These are phyloP conservation scores for Microcyclospora pomicola DNA, from an alignment of 2,329 filamentous ascomycete genomes.

Conservation along the genomic window DNA sequence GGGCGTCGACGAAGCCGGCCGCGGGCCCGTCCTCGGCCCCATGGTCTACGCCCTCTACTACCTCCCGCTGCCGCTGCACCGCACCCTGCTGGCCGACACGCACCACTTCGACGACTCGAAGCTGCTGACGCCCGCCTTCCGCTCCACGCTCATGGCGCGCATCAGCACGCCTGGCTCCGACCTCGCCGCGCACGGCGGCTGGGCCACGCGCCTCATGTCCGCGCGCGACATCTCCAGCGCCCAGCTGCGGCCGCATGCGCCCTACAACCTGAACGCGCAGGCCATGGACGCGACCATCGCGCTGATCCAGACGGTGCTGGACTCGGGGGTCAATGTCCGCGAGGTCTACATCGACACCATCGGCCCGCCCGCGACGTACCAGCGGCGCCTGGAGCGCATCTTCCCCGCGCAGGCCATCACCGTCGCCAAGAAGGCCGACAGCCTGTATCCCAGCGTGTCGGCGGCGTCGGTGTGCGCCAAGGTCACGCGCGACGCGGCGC, in stretches of 20 bases:
- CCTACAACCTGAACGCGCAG: conserved; percentile 91
- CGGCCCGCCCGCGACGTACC: conserved; percentile 68
- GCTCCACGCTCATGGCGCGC: conserved; percentile 54
- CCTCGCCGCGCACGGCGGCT: conserved; percentile 56
- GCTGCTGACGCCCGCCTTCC: conserved; percentile 67
- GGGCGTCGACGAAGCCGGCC: conserved; percentile 85
- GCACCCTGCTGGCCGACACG: conserved; percentile 59
- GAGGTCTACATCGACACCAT: conserved; percentile 96
- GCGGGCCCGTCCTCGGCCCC: conserved; percentile 79
- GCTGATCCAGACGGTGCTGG: conserved; percentile 65
- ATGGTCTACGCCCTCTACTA: conserved; percentile 64
- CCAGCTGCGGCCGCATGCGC: conserved; percentile 52
- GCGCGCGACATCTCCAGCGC: conserved; percentile 68
- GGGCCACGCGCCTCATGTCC: conserved; percentile 69
- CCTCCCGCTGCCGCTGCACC: conserved; percentile 47
- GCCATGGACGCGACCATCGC: conserved; percentile 83
- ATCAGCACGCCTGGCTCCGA: conserved; percentile 54
- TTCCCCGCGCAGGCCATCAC: conserved; percentile 54
- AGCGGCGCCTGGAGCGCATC: conserved; percentile 66
- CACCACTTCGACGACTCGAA: conserved; percentile 95
- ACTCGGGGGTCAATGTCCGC: conserved; percentile 62
- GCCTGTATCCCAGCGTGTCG: conserved; percentile 80
- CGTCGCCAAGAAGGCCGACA: conserved; percentile 65
- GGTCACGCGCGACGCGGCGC: conserved; percentile 79
- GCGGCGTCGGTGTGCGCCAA: conserved; percentile 92